Evolutionary conservation across 805 yeast species (phyloP), one percentile per base, ranked within the genome.

Genomic region (Schwanniomyces pseudopolymorphus): DNA sequence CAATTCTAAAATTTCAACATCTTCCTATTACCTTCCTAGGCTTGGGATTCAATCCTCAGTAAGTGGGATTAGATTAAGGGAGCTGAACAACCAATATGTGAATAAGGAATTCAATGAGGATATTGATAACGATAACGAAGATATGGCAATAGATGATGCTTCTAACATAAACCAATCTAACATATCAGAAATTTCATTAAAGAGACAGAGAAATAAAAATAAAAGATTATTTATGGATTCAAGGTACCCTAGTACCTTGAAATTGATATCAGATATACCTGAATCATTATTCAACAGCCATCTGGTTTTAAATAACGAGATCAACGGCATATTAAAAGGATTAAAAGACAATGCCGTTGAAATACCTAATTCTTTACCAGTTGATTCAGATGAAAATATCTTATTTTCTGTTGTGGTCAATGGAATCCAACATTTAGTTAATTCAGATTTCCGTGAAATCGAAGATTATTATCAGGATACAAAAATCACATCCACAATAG

Each of bases 11-110:
- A 39, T 84, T 48, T 69, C 84, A 13, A 64, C 74, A 49, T 47
- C 83, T 20, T 50, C 78, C n/a, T 70, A 77, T 50, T 61, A 69
- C 1, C 57, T 86, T 4, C 94, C 94, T 0, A 69, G 82, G 46
- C 56, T 77, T 22, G 94, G 94, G 0, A 57, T 87, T 0, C 85
- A 78, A 43, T 77, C 90, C 0, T 66, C 85, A 5, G 84, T 86
- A 0, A 76, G 80, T 59, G 87, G 90, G 0, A 63, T 76, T 11
- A 69, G 76, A 44, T 48, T 45, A 14, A 55, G 57, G 24, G 42
- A 47, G 6, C 45, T 47, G 10, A 39, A 39, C 37, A 54, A 59
- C 44, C 48, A 48, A 5, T 50, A 43, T 7, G 26, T 44, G 2
- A 47, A 49, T 14, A 49, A 49, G 10, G 58, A 47, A 7, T 58